Base-by-base conservation (phyloP, 805 yeast genomes). In the Blastobotrys parvus region DNA sequence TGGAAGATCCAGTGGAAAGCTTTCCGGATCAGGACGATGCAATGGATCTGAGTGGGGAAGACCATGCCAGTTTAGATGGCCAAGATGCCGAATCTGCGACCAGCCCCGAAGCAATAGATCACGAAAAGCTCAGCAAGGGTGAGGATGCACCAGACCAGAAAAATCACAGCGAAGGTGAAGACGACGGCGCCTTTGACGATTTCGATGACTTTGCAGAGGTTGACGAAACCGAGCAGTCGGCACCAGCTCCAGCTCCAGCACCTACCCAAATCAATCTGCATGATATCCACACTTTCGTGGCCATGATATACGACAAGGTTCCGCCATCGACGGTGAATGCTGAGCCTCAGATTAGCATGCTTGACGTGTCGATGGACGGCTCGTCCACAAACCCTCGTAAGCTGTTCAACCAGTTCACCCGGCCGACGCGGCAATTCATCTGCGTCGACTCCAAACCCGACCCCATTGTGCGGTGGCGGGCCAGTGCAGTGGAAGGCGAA, bases 351-450 rank as follows among this genome's bases (percentile, higher is more conserved):
- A 18, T 10, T 17, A 32, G 35, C 20, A 32, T 32, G 4, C 35
- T 15, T 16, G 35, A 32, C 20, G 4, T 32, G 16, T 15, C 16
- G 16, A 32, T 32, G 19, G 18, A 32, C 16, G 20, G 10, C 19
- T 32, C 35, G 20, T 19, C 35, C 4, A 15, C 35, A 13, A 18
- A 32, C 16, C 18, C 51, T 4, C 36, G 58, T 20, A 54, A 51
- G 37, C 45, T 48, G 17, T 45, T 38, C 42, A 49, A 44, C 38
- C 46, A 43, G 38, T 32, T 56, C 19, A 43, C 49, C 3, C 51
- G 54, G 5, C 56, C 59, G 2, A 50, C 51, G 7, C 45, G 60
- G 4, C 60, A 56, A 36, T 56, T 55, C 33, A 41, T 49, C 36
- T 37, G 35, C 4, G 44, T 45, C 3, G 49, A 43, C n/a, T 21